phyloP scores from a whole-genome alignment of 164 flowering plant genomes.

The Sextonia rubra region DNA sequence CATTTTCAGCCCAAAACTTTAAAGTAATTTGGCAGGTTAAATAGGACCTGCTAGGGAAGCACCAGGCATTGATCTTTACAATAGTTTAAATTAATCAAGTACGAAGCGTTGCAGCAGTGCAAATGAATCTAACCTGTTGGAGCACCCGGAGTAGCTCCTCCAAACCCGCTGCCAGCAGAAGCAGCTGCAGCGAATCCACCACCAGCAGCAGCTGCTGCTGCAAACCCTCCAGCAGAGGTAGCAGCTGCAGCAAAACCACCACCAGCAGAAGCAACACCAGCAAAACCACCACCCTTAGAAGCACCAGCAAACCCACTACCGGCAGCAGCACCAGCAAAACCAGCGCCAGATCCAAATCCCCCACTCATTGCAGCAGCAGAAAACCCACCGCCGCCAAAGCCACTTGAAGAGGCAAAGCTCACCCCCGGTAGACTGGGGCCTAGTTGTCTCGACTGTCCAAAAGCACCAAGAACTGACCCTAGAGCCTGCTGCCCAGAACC shows the following conservation, averaged over 20 bases:
- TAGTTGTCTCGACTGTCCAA: slow-evolving; percentile 94
- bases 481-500: slow-evolving; percentile 77
- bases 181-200: slow-evolving; percentile 27
- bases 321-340: slow-evolving; percentile 24
- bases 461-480: slow-evolving; percentile 86
- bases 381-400: slow-evolving; percentile 52
- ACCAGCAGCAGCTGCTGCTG: slow-evolving; percentile 21
- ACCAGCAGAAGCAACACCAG: slow-evolving; percentile 22
- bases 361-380: slow-evolving; percentile 22
- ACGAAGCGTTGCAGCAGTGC: too few species aligned
- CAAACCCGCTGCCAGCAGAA: slow-evolving; percentile 25
- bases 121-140: not conserved
- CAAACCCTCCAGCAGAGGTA: slow-evolving; percentile 18
- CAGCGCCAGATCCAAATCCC: slow-evolving; percentile 31
- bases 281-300: slow-evolving; percentile 32
- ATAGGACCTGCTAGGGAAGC: not conserved
- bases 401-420: slow-evolving; percentile 37
- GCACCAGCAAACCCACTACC: slow-evolving; percentile 43
- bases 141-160: slow-evolving; percentile 15
- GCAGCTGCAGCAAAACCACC: slow-evolving; percentile 27
- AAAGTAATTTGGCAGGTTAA: not conserved
- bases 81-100: too few species aligned
- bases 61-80: not conserved
- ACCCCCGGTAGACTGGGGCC: slow-evolving; percentile 57
- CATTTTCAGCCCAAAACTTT: too few species aligned